Evolutionary conservation across 1,284 basidiomycete genomes (phyloP), one percentile per base, ranked within the genome.

Genomic region (Boletus calvinii): DNA sequence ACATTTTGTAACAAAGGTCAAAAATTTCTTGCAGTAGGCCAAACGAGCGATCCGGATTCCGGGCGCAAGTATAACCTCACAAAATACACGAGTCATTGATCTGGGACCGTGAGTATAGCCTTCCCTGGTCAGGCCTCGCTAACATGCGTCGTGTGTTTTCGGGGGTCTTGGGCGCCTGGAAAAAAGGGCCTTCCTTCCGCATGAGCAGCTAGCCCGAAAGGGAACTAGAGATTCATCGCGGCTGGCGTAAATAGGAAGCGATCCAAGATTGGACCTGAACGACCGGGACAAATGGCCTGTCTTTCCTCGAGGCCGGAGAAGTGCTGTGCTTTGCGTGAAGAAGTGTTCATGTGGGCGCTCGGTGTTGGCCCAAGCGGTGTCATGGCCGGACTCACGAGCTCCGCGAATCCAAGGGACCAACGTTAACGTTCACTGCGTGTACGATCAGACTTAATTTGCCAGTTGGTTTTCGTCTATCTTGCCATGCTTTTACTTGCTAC

Each of bases 401-500:
- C 69, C 69, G 68, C 65, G 68, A 69, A 69, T 46, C 57, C 58
- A 64, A 50, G 52, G 55, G 48, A 41, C 64, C 62, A 66, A 66
- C 22, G 60, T 54, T 54, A 54, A 46, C 50, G 55, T 71, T 62
- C 50, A 62, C 44, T 67, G 43, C 60, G 45, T 53, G 55, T 57
- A 59, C 47, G 65, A 71, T 70, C 65, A 70, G 64, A 61, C 58
- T 60, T 68, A 64, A 67, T 68, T 68, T 46, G 51, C 55, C 47
- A 52, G 53, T 64, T 54, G 56, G 49, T 54, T 58, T 55, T 56
- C 57, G 54, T 67, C 65, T 61, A 55, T 56, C 53, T 58, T 49
- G 58, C 68, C 67, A 70, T 68, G 69, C 57, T 58, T 69, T 68
- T 69, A 42, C 62, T 70, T 58, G 50, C 57, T 62, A 56, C 55